Evolutionary conservation across 306 rosid species (phyloP), one percentile per base, ranked within the genome.

Genomic region (Acacia confusa): DNA sequence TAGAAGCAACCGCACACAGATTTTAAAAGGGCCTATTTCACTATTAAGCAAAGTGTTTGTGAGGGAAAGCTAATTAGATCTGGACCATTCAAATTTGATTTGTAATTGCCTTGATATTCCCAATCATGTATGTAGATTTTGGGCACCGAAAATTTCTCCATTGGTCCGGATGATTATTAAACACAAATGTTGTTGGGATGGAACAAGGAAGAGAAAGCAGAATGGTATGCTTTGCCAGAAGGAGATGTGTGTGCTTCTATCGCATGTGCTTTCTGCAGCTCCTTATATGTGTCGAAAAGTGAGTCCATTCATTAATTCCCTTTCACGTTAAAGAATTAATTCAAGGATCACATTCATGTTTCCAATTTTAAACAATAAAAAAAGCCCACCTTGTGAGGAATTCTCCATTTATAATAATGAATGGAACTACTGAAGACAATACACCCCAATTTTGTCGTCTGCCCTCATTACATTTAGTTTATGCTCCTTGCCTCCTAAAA

Each of bases 261-360:
- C 16, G 1, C 89, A 83, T 84, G 85, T 86, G 87, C 79, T 14
- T 4, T 69, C 12, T 43, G 36, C 20, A 3, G 3, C 47, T 17
- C 14, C 2, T 16, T 10, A 66, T 17, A 34, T 66, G 71, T 34
- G 45, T 66, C 34, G 1, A 34, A 66, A 66, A 66, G 19, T 17
- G 25, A 34, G 11, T 34, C 5, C 22, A 50, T 17, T 50, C 2
- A 8, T 38, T 16, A 17, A n/a, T 66, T 34, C 3, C 43, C 9
- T 2, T 12, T 34, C 36, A 34, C 36, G 3, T 34, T 34, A 34
- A 4, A 34, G 36, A 34, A 34, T 34, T 34, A 34, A 34, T 34
- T 34, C 36, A 34, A 34, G 6, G 6, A 2, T 34, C 36, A 34
- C 6, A 34, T 34, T 3, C 36, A 34, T 34, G 36, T 34, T 34